A percentile compares a stretch with the other conserved stretches of the same genome.
Evolutionary conservation across 169 alveolate species (phyloP).

Genomic region (Theileria equi): DNA sequence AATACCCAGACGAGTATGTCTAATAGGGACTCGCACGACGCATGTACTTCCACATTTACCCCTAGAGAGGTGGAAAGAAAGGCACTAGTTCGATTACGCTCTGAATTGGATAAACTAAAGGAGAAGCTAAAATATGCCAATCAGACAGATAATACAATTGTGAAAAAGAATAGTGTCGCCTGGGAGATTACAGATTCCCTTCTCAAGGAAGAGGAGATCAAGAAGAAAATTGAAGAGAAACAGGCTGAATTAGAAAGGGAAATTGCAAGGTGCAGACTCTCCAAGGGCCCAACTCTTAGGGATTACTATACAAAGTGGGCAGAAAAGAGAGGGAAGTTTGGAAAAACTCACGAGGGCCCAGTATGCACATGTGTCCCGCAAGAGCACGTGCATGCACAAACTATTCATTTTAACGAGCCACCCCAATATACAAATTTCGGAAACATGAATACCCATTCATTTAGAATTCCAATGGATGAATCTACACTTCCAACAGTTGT

Average conservation of each 20-base stretch:
- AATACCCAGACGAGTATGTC: not conserved
- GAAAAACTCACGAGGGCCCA: not conserved
- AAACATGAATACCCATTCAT: not conserved
- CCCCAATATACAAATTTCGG: not conserved
- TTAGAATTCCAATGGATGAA: not conserved
- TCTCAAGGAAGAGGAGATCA: conserved; percentile 40
- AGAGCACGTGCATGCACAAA: not conserved
- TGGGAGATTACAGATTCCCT: conserved; percentile 58
- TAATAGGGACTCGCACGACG: not conserved
- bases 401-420: not conserved
- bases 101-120: conserved; percentile 19
- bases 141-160: conserved; percentile 42
- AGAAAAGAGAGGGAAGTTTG: not conserved
- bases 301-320: conserved; percentile 20
- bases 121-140: not conserved
- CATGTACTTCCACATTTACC: not conserved
- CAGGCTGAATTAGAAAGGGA: conserved; percentile 25
- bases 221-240: conserved; percentile 20
- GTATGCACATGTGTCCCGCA: not conserved
- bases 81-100: conserved; percentile 4
- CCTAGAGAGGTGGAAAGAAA: conserved; percentile 6
- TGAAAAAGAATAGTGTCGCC: conserved; percentile 36
- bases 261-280: not conserved
- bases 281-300: not conserved
- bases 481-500: not conserved